phyloP scores from a whole-genome alignment of 805 yeast genomes.

The Brettanomyces bruxellensis region DNA sequence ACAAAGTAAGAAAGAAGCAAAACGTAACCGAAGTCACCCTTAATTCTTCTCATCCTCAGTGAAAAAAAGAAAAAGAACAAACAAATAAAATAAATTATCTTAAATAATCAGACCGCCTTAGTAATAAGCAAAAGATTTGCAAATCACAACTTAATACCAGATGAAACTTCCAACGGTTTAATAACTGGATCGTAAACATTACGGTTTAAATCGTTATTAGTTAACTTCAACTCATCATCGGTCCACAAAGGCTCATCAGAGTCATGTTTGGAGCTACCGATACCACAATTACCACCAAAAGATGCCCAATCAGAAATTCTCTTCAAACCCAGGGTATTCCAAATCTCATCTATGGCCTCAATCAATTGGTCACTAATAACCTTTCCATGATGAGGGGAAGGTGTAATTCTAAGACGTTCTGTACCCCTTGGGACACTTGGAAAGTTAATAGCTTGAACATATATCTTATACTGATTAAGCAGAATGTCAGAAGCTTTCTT shows the following conservation, averaged over 20 bases:
- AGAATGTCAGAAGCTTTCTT: constrained; percentile 85
- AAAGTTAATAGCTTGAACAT: constrained; percentile 97
- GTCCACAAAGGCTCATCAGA: constrained; percentile 77
- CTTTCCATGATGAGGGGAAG: constrained; percentile 91
- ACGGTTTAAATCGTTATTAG: constrained; percentile 53
- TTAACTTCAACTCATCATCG: constrained; percentile 59
- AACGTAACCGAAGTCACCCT: too few species aligned
- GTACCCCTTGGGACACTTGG: constrained; percentile 96
- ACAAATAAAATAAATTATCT: too few species aligned
- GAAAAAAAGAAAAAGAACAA: too few species aligned
- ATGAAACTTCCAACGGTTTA: constrained; percentile 57
- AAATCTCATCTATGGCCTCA: constrained; percentile 72
- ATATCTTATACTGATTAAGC: constrained; percentile 75
- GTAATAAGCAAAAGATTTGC: background rate
- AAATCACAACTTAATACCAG: constrained; percentile 39
- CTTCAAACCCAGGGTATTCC: constrained; percentile 63
- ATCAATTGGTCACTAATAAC: constrained; percentile 70
- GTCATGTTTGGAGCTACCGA: constrained; percentile 44
- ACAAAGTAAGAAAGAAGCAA: too few species aligned
- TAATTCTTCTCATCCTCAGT: too few species aligned
- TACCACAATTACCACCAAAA: constrained; percentile 87
- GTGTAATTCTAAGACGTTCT: constrained; percentile 95
- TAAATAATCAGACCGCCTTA: too few species aligned
- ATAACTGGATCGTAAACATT: constrained; percentile 59
- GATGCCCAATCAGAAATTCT: constrained; percentile 70